phyloP scores from a whole-genome alignment of 2,329 filamentous ascomycete species.

The Allantophomopsis cytisporea region DNA sequence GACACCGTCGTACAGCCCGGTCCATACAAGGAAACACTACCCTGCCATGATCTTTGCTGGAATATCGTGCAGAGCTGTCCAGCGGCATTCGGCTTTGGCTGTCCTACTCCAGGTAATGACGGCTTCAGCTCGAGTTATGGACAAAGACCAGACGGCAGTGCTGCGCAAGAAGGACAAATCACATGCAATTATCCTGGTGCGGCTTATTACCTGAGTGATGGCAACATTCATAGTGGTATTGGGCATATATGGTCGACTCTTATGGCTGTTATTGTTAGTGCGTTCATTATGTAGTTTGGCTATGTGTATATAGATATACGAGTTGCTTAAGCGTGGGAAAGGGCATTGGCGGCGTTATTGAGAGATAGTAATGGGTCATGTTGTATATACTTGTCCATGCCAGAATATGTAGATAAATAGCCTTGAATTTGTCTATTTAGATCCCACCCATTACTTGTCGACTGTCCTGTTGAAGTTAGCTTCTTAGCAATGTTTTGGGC shows the following conservation, averaged over 20 bases:
- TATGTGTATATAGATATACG: background rate
- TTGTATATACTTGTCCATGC: too few relatives aligned
- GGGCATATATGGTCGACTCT: background rate
- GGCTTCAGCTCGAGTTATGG: conserved; percentile 35
- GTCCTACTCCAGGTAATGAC: conserved; percentile 37
- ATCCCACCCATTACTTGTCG: too few relatives aligned
- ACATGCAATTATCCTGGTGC: conserved; percentile 51
- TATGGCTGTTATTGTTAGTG: background rate
- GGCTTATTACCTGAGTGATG: conserved; percentile 33
- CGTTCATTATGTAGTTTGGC: background rate
- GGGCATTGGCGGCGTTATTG: background rate
- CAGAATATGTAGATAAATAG: too few relatives aligned
- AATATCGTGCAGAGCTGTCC: conserved; percentile 78
- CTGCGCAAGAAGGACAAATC: conserved; percentile 18
- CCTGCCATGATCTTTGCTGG: conserved; percentile 81
- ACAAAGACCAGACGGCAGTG: conserved; percentile 9
- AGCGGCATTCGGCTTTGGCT: conserved; percentile 58
- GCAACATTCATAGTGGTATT: conserved; percentile 11
- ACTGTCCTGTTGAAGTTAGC: too few relatives aligned
- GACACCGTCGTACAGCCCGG: conserved; percentile 62
- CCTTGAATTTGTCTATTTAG: too few relatives aligned
- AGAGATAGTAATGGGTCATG: background rate
- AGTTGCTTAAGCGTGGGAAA: background rate
- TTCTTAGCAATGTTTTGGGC: too few relatives aligned
- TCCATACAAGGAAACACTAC: conserved; percentile 86